Evolutionary conservation across 2,329 filamentous ascomycete species (phyloP), one percentile per base, ranked within the genome.

Genomic region (Berkeleyomyces rouxiae): DNA sequence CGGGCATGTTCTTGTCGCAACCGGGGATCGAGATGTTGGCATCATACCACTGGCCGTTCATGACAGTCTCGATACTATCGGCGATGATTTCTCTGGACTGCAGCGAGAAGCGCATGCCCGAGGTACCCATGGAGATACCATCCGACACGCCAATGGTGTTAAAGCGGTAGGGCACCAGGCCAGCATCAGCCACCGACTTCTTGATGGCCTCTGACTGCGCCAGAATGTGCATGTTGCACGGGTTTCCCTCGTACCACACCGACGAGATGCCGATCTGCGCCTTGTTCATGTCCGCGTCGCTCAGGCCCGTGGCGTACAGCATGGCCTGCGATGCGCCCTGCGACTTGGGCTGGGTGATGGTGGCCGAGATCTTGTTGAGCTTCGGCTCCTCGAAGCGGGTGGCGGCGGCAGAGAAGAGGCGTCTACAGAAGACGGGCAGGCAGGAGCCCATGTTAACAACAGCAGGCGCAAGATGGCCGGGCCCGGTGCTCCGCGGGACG

Each of bases 1-100:
- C 88, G 1, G 90, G 90, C 93, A 99, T 97, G 77, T 99, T 99
- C 84, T 99, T 99, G 81, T 99, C 93, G 75, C 93, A 99, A 58
- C 93, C 93, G 11, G 93, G 93, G 69, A 99, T 87, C 61, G 90
- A 95, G 72, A 99, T 87, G 75, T 97, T 97, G 68, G 85, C 92
- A 74, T 99, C 93, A 72, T 99, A 97, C 90, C 91, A 97, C 76
- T 99, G 93, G 13, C 90, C 93, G 68, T 90, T 87, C 91, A 97
- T 99, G 69, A 99, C 93, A 4, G 93, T 97, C 81, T 99, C 93
- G 70, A 99, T 95, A 66, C 88, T 95, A 76, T 99, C 93, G 70
- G 93, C 93, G 69, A 99, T 99, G 70, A 99, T 83, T 74, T 99
- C 93, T 73, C 93, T 82, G 68, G 89, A 95, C 78, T 97, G 93